phyloP scores from a whole-genome alignment of 2,329 filamentous ascomycete species.

The Bipolaris victoriae region DNA sequence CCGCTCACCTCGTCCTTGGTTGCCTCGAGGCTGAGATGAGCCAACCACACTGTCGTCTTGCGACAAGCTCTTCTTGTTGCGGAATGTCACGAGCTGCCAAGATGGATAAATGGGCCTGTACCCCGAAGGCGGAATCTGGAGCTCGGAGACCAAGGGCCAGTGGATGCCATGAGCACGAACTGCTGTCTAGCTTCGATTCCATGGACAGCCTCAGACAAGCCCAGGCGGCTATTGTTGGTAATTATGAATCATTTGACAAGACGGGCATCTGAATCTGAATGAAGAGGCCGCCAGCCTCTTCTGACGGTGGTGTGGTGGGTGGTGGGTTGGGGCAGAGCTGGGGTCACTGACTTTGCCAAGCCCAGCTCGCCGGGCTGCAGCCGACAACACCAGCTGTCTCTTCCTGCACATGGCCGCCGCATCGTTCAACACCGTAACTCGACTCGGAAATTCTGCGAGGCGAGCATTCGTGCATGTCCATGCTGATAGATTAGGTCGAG shows the following conservation, averaged over 20 bases:
- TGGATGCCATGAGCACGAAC: neutral
- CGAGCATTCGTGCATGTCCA: neutral
- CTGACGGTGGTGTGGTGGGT: neutral
- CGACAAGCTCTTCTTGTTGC: conserved; percentile 10
- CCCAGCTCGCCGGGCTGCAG: neutral
- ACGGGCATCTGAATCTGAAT: neutral
- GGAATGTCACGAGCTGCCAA: conserved; percentile 22
- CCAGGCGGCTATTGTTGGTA: neutral
- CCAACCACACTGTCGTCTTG: conserved; percentile 6
- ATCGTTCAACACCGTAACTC: neutral
- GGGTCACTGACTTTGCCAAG: neutral
- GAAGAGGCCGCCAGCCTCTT: neutral
- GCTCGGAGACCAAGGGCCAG: neutral
- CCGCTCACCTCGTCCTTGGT: conserved; percentile 4
- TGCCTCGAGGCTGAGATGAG: neutral
- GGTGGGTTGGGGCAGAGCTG: neutral
- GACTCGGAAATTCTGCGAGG: neutral
- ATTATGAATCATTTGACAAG: neutral
- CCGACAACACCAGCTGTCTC: neutral
- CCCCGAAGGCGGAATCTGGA: conserved; percentile 12
- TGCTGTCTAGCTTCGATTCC: neutral
- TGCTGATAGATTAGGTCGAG: neutral
- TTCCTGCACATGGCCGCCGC: neutral
- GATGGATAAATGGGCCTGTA: conserved; percentile 26
- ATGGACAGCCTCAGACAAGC: neutral